Percentiles rank a stretch among this genome's conserved stretches.
phyloP scores from a whole-genome alignment of 129 eudicot species.

The Rutidosis leptorrhynchoides region DNA sequence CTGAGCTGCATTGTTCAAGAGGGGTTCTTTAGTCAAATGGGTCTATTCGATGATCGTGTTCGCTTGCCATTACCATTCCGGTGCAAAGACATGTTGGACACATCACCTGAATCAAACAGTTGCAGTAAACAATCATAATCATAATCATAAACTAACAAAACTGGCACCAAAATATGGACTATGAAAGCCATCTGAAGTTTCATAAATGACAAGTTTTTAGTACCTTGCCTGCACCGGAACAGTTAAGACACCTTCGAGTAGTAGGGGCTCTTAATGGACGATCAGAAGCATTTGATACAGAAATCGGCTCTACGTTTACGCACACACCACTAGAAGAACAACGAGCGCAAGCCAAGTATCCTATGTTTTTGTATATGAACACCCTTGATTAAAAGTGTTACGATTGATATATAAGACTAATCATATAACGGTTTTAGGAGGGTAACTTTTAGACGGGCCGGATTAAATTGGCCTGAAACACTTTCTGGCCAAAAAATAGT shows the following conservation, averaged over 20 bases:
- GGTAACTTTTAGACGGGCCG: background rate
- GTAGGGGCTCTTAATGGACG: constrained; percentile 72
- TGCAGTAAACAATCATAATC: too few relatives aligned
- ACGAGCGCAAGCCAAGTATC: constrained; percentile 94
- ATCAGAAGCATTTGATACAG: constrained; percentile 49
- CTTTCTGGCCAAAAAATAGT: background rate
- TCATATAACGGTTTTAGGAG: too few relatives aligned
- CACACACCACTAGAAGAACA: constrained; percentile 91
- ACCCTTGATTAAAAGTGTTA: background rate
- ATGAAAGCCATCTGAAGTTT: background rate
- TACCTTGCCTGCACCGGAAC: constrained; percentile 96
- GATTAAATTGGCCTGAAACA: background rate
- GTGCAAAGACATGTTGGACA: constrained; percentile 98
- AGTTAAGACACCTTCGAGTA: constrained; percentile 68
- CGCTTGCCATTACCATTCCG: constrained; percentile 98
- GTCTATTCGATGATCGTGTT: constrained; percentile 85
- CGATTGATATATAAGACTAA: background rate
- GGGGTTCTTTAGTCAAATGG: constrained; percentile 54
- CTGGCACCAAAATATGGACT: background rate
- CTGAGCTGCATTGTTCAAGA: background rate
- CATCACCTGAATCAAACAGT: constrained; percentile 57
- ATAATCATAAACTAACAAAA: constrained; percentile 9
- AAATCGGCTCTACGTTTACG: constrained; percentile 67
- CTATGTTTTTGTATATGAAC: constrained; percentile 36
- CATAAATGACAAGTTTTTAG: background rate